A percentile compares a stretch with the other conserved stretches of the same genome.
Evolutionary conservation across 208 protist genomes (phyloP).

Genomic region (Wallacemonas sp.): DNA sequence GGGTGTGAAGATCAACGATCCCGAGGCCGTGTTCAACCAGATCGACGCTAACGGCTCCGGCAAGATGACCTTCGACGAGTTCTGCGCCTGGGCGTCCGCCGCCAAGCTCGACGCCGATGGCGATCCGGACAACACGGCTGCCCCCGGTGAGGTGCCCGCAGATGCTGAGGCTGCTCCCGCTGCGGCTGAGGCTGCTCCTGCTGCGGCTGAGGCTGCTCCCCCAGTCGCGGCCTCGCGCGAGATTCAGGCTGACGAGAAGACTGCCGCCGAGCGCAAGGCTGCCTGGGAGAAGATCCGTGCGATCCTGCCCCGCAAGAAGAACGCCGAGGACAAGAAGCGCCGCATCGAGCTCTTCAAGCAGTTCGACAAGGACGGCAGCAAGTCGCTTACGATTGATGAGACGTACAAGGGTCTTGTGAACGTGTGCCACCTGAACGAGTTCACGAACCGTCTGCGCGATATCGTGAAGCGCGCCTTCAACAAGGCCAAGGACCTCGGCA

Average conservation of each 20-base stretch:
- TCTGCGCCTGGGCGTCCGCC: slow-evolving; percentile 34
- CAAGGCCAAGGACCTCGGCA: slow-evolving; percentile 35
- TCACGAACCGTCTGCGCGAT: slow-evolving; percentile 36
- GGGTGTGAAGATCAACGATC: slow-evolving; percentile 31
- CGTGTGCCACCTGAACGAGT: slow-evolving; percentile 26
- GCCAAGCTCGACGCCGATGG: slow-evolving; percentile 33
- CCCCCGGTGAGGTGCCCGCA: not conserved
- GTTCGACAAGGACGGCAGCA: slow-evolving; percentile 52
- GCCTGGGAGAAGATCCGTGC: slow-evolving; percentile 15
- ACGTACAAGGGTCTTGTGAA: slow-evolving; percentile 31
- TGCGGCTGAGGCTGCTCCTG: not conserved
- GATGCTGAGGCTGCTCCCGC: not conserved
- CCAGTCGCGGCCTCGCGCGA: no score
- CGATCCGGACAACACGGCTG: slow-evolving; percentile 24
- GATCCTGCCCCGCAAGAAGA: slow-evolving; percentile 29
- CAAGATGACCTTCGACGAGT: slow-evolving; percentile 52
- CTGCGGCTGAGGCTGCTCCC: not conserved
- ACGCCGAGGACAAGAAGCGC: slow-evolving; percentile 27
- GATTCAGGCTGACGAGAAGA: not conserved
- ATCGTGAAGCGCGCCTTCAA: slow-evolving; percentile 56
- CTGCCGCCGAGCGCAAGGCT: slow-evolving; percentile 2
- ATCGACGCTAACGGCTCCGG: slow-evolving; percentile 49
- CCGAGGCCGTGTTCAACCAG: slow-evolving; percentile 35
- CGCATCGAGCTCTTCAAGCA: slow-evolving; percentile 48
- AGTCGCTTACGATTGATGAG: slow-evolving; percentile 45